These are phyloP conservation scores for Escallonia herrerae DNA, from an alignment of 129 eudicot genomes.

Conservation along the genomic window DNA sequence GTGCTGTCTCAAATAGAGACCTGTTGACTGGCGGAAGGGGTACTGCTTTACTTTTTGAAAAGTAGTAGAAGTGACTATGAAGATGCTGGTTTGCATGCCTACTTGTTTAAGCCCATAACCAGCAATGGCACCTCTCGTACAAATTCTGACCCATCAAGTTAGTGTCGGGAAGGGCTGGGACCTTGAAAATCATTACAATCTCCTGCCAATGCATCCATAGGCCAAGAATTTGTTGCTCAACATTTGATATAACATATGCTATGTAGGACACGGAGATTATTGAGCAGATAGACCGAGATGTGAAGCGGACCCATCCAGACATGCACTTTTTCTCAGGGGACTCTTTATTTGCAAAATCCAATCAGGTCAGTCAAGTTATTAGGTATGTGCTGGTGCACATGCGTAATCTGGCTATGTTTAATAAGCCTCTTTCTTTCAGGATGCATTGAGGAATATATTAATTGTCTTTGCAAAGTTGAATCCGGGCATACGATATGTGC, in stretches of 20 bases:
- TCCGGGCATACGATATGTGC: slow-evolving; percentile 97
- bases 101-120: too few species aligned
- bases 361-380: slow-evolving; percentile 49
- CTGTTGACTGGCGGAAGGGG: too few species aligned
- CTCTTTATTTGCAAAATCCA: slow-evolving; percentile 59
- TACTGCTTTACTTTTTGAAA: too few species aligned
- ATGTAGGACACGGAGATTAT: slow-evolving; percentile 84
- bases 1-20: too few species aligned
- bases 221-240: slow-evolving; percentile 11
- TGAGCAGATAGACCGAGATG: slow-evolving; percentile 97
- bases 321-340: slow-evolving; percentile 93
- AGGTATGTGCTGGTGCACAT: not conserved
- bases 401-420: slow-evolving; percentile 5
- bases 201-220: too few species aligned
- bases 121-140: too few species aligned
- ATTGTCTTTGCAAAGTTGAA: slow-evolving; percentile 92
- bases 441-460: slow-evolving; percentile 65
- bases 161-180: too few species aligned
- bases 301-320: slow-evolving; percentile 97
- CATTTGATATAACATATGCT: slow-evolving; percentile 2
- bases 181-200: too few species aligned
- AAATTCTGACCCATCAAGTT: too few species aligned
- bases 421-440: slow-evolving; percentile 44
- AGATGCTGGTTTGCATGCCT: too few species aligned
- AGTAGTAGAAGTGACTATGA: too few species aligned